A percentile compares a stretch with the other conserved stretches of the same genome.
These are phyloP conservation scores for Hypoxylon sp. DNA, from an alignment of 2,329 filamentous ascomycete species.

Conservation along the genomic window DNA sequence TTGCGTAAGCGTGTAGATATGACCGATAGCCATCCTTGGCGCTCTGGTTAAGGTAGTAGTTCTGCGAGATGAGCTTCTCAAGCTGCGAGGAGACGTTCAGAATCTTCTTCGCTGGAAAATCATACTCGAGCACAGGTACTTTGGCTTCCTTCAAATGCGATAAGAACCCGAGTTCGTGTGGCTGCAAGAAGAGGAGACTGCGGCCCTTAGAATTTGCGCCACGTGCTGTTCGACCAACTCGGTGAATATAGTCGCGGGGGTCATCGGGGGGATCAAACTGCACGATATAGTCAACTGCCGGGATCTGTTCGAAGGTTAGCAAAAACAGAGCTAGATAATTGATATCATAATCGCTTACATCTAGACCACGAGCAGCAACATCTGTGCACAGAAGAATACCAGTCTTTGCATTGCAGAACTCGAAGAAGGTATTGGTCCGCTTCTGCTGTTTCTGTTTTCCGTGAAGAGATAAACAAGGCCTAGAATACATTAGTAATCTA, in stretches of 20 bases:
- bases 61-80: conserved; percentile 93
- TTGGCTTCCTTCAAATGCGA: conserved; percentile 90
- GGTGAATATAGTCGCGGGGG: conserved; percentile 92
- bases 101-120: conserved; percentile 93
- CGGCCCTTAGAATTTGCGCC: conserved; percentile 87
- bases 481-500: conserved; percentile 25
- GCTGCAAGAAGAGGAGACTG: conserved; percentile 93
- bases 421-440: conserved; percentile 98
- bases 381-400: conserved; percentile 97
- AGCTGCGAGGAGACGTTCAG: conserved; percentile 91
- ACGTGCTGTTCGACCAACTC: conserved; percentile 93
- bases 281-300: conserved; percentile 94
- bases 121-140: conserved; percentile 95
- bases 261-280: conserved; percentile 97
- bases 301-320: conserved; percentile 70
- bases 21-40: conserved; percentile 85
- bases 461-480: conserved; percentile 73
- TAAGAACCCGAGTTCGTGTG: conserved; percentile 92
- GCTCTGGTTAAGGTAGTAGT: conserved; percentile 96
- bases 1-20: conserved; percentile 95
- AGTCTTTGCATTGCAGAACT: conserved; percentile 85
- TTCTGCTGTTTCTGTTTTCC: conserved; percentile 99
- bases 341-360: conserved; percentile 67
- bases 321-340: background rate
- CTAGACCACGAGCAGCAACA: conserved; percentile 92